phyloP scores from a whole-genome alignment of 768 basidiomycete species.

The Amanita subjunquillea region DNA sequence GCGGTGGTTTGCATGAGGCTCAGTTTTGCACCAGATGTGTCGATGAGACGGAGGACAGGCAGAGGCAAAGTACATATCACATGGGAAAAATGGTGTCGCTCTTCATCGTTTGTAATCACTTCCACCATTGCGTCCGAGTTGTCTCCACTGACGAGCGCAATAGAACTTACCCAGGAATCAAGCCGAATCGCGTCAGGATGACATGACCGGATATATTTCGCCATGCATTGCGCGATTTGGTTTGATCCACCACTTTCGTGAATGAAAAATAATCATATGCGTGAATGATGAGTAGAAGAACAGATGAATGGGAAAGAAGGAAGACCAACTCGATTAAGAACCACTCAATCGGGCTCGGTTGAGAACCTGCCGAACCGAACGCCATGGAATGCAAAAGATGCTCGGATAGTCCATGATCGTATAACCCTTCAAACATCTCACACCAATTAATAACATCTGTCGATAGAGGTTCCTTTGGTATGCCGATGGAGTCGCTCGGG shows the following conservation, averaged over 20 bases:
- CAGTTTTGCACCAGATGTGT: constrained; percentile 14
- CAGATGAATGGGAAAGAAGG: too few relatives aligned
- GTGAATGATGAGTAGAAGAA: background rate
- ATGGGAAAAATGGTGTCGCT: constrained; percentile 7
- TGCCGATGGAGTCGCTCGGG: background rate
- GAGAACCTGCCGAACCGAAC: constrained; percentile 6
- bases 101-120: background rate
- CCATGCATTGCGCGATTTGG: background rate
- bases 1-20: constrained; percentile 2
- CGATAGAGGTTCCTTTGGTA: constrained; percentile 6
- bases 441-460: constrained; percentile 20
- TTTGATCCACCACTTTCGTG: background rate
- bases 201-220: background rate
- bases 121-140: background rate
- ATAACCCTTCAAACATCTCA: constrained; percentile 22
- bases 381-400: constrained; percentile 16
- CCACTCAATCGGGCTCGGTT: background rate
- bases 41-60: constrained; percentile 17
- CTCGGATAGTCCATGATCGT: constrained; percentile 24
- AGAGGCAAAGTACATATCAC: constrained; percentile 24
- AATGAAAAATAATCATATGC: too few relatives aligned
- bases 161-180: background rate
- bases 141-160: background rate
- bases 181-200: background rate
- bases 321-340: background rate